Evolutionary conservation across 768 basidiomycete genomes (phyloP).

Genomic region (Mycena albidolilacea): DNA sequence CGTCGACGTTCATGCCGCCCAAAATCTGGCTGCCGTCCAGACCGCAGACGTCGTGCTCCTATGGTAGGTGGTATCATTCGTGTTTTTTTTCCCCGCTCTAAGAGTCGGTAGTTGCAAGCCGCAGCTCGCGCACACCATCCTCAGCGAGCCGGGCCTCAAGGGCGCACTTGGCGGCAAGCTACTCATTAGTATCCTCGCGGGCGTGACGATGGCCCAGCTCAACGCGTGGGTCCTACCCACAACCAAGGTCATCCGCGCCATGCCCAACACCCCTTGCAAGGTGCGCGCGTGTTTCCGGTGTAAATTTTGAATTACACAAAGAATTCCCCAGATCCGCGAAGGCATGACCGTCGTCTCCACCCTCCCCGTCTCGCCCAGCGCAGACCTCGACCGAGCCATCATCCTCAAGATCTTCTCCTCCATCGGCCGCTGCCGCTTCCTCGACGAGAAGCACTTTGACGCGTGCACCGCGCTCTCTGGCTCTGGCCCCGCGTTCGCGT

Average conservation of each 20-base stretch:
- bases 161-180: conserved; percentile 92
- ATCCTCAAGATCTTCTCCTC: conserved; percentile 97
- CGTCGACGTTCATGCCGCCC: conserved; percentile 79
- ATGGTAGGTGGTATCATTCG: conserved; percentile 68
- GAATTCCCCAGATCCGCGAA: conserved; percentile 85
- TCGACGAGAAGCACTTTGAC: conserved; percentile 99
- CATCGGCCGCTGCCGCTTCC: conserved; percentile 94
- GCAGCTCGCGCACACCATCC: conserved; percentile 83
- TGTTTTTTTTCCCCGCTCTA: background rate
- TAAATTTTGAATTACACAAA: background rate
- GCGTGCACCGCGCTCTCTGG: conserved; percentile 97
- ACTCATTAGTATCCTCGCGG: conserved; percentile 97
- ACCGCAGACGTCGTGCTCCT: conserved; percentile 90
- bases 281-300: conserved; percentile 56
- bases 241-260: conserved; percentile 93
- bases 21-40: conserved; percentile 81
- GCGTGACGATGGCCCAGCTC: conserved; percentile 90
- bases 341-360: conserved; percentile 97
- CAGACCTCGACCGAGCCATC: conserved; percentile 76
- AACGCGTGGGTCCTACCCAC: conserved; percentile 77
- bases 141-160: conserved; percentile 80
- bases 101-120: conserved; percentile 87
- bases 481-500: conserved; percentile 97
- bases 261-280: conserved; percentile 99
- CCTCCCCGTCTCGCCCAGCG: conserved; percentile 65